Evolutionary conservation across 2,329 filamentous ascomycete species (phyloP), one percentile per base, ranked within the genome.

Genomic region (Aspergillus luchuensis): DNA sequence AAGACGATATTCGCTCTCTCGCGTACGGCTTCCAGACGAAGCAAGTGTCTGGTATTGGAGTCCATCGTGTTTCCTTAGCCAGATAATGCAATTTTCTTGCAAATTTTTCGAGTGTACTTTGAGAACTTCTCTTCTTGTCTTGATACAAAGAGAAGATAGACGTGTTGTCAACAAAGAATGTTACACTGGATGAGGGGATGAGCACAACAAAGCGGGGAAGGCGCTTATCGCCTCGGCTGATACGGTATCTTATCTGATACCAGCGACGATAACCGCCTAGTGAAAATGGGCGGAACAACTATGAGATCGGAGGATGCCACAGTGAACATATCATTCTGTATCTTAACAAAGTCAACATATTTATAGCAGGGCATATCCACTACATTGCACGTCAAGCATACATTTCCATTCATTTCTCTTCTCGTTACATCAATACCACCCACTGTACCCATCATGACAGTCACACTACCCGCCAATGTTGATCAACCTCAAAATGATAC

Each of bases 1-100:
- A 73, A 59, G 4, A 74, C 71, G 11, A 58, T 43, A 39, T 67
- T 66, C 4, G 72, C 69, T 39, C 66, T 63, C 51, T 69, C 63
- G 13, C 72, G 71, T 25, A 74, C 71, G 2, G 71, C 69, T 58
- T 72, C 61, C 1, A 74, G 62, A 52, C 69, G 64, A 41, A 73
- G 68, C 11, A 74, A 51, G 49, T 69, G 63, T 53, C 72, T 63
- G n/a, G 73, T 69, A 17, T 60, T 59, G 25, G 57, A 52, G 38
- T 67, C 65, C 66, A 69, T 68, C n/a, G 17, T 59, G 15, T 2
- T 10, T 36, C 2, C 28, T 17, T 28, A 2, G 13, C 25, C 17
- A 25, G 23, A 7, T n/a, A 1, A 11, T 30, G 6, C 25, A 25
- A 8, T 0, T 25, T 25, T 28, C 25, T 8, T 33, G 6, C 25